A percentile compares a stretch with the other conserved stretches of the same genome.
Conservation (phyloP, 768 basidiomycete species). For the Kwoniella bestiolae region DNA sequence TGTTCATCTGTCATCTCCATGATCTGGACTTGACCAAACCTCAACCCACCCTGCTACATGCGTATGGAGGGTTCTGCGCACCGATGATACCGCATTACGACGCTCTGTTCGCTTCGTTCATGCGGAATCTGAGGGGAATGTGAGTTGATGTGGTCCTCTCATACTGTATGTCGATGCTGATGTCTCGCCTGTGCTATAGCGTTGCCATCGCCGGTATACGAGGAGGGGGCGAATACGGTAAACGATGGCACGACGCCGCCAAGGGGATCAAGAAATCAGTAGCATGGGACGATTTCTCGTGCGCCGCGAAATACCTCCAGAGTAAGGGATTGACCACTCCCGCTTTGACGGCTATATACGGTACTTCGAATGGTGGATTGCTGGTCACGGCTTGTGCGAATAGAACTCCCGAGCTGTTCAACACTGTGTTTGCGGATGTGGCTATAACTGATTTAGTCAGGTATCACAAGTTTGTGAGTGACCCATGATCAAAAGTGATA, state of each 20-base stretch:
- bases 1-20: conserved; percentile 23
- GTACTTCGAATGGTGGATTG: conserved; percentile 27
- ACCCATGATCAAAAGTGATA: background rate
- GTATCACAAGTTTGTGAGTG: conserved; percentile 24
- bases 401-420: conserved; percentile 18
- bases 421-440: conserved; percentile 19
- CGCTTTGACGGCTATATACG: conserved; percentile 17
- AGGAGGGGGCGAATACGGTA: conserved; percentile 30
- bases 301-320: conserved; percentile 23
- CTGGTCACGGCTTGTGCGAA: conserved; percentile 20
- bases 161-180: background rate
- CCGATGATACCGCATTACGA: conserved; percentile 17
- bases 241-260: conserved; percentile 26
- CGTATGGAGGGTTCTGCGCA: conserved; percentile 25
- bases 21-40: conserved; percentile 24
- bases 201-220: conserved; percentile 25
- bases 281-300: conserved; percentile 25
- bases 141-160: conserved; percentile 14
- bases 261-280: conserved; percentile 16
- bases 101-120: conserved; percentile 24
- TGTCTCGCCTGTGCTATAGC: background rate
- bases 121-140: conserved; percentile 23
- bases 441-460: conserved; percentile 13
- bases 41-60: conserved; percentile 20
- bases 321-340: conserved; percentile 18